Base-by-base conservation (phyloP, 108 stramenopile species). In the Conticribra weissflogii region DNA sequence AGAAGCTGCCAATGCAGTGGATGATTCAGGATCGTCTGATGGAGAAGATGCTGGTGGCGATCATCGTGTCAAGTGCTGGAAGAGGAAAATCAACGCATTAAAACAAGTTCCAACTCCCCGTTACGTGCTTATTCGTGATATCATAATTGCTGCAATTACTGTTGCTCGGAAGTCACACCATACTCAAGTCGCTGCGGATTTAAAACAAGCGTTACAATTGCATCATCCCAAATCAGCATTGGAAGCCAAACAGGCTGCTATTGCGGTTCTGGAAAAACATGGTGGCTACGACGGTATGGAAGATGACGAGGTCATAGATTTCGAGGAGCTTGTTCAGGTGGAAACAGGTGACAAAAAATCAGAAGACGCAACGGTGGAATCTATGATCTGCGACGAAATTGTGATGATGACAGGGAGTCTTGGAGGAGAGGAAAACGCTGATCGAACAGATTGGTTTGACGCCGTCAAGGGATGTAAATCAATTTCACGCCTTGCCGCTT, bases 111-210 rank as follows among this genome's bases (percentile, higher is more conserved):
- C 83, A 47, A 76, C 86, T 8, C 68, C 63, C 12, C 50, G 74
- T 18, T 66, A 85, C 33, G 77, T 54, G 1, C 76, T 83, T 27
- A 87, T 94, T 50, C 82, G 87, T 5, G 82, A 88, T 22, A 53
- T 76, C 16, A 59, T 94, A 16, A 81, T 90, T 15, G 82, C 83
- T 18, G 93, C 93, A 0, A 86, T 94, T 56, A 76, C 88, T 46
- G 81, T 87, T 59, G 93, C 93, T 16, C 81, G 93, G 27, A 90
- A 91, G 62, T 83, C 88, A 27, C 85, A 91, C 56, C 59, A 86
- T 7, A 66, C 80, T 18, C 84, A 78, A 57, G 85, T 88, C 30
- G 86, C 91, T 24, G 86, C 80, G 9, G 79, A 87, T 49, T 71
- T 94, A 19, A 84, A 86, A 25, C 71, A 69, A 19, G 87, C 88